Evolutionary conservation across 1,284 basidiomycete species (phyloP), one percentile per base, ranked within the genome.

Genomic region (Uromyces viciae-fabae): DNA sequence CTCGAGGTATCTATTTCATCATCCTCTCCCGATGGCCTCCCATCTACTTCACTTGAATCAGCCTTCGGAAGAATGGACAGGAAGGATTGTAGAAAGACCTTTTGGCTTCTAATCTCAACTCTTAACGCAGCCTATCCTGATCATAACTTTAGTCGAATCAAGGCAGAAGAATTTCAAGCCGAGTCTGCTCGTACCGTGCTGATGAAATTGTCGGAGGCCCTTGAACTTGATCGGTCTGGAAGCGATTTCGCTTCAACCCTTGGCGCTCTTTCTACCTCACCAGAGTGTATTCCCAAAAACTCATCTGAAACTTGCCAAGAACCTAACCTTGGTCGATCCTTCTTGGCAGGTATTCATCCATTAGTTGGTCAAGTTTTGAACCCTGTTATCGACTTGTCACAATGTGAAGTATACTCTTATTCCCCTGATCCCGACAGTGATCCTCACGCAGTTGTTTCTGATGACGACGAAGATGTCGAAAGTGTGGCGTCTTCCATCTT

Each of bases 71-170:
- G 86, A 9, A 85, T 88, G 74, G 87, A 88, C 82, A 85, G 87
- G 82, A 84, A 86, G 0, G 85, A 85, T 49, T 91, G 92, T 46
- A 89, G 94, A 84, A 95, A 95, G 89, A 94, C 92, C 1, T 90
- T 95, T 73, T 95, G 93, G 88, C 90, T 97, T 76, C 92, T 99
- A 85, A 98, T 99, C 84, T 93, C 94, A 19, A 95, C 95, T 3
- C 92, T 99, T 84, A 99, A 99, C 87, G 91, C 94, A 84, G 95
- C 96, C 2, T 99, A 97, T 86, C 95, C 95, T 0, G 96, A 98
- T 89, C 91, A 98, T 87, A 95, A 98, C 85, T 99, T 99, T 87
- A 94, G 93, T 31, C 92, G 94, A 84, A 93, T 98, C 76, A 91
- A 93, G 46, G 93, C 95, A 0, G 92, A 92, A 42, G 93, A 97